Evolutionary conservation across 768 basidiomycete genomes (phyloP), one percentile per base, ranked within the genome.

Genomic region (Hortiboletus flavorubellus): DNA sequence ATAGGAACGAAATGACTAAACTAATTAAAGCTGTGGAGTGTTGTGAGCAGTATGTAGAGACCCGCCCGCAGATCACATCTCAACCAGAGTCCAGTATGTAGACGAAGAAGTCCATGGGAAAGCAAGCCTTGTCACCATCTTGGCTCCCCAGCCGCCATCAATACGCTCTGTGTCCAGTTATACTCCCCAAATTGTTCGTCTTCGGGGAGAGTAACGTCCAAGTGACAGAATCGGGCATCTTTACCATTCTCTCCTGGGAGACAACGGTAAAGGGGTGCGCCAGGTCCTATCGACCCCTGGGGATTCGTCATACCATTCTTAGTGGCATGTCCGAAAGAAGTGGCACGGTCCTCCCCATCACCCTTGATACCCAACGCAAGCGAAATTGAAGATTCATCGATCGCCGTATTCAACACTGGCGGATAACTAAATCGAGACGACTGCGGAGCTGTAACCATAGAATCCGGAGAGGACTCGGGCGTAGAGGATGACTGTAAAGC

Each of bases 151-250:
- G 86, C 87, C n/a, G 86, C 87, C 69, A 83, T 68, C 54, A 91
- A 67, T 46, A 91, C 89, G 60, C 84, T 87, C 64, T 78, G 75
- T 44, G 86, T 85, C 89, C 90, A 92, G 64, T 89, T 82, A 46
- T 82, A 85, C 55, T 76, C 76, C 40, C 76, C 70, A 44, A 55
- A 51, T 38, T 73, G 72, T 23, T 79, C 78, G 55, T 80, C 75
- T 49, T 76, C 64, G 2, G 60, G 49, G 33, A 71, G 59, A 31
- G 59, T 23, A 16, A 72, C 50, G 18, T 72, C 59, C 49, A 73
- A 45, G 52, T 64, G 62, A 62, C 59, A 54, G 61, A 67, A 56
- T 58, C 70, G 51, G 59, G 54, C 16, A 59, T 65, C 46, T 34
- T 65, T 58, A 9, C 55, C 44, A 26, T 61, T 49, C 47, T 57